Percentiles rank a stretch among this genome's conserved stretches.
Evolutionary conservation across 352 stramenopile species (phyloP).

Genomic region (Globisporangium spinosum): DNA sequence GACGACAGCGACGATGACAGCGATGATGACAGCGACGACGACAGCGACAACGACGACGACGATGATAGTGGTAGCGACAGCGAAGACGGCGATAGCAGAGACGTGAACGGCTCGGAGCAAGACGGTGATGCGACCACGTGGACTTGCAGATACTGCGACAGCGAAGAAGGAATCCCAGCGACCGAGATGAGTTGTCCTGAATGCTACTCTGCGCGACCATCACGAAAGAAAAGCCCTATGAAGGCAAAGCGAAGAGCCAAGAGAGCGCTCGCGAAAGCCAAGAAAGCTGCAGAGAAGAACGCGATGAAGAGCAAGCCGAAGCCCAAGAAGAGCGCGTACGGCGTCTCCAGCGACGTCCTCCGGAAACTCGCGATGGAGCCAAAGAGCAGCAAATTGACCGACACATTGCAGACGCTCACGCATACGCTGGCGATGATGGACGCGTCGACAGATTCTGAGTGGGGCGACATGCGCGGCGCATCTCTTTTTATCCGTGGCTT

Average conservation of each 20-base stretch:
- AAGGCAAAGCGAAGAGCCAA: slow-evolving; percentile 26
- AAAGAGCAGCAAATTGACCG: slow-evolving; percentile 44
- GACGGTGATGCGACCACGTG: slow-evolving; percentile 23
- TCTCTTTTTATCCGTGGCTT: slow-evolving; percentile 63
- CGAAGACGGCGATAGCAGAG: slow-evolving; percentile 28
- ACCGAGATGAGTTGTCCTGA: slow-evolving; percentile 31
- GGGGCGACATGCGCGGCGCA: slow-evolving; percentile 44
- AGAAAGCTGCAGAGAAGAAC: slow-evolving; percentile 23
- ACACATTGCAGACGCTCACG: slow-evolving; percentile 74
- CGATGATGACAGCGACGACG: slow-evolving; percentile 18
- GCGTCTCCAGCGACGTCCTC: slow-evolving; percentile 61
- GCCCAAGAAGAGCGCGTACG: slow-evolving; percentile 49
- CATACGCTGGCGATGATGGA: slow-evolving; percentile 86
- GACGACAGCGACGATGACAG: slow-evolving; percentile 22
- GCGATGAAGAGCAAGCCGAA: slow-evolving; percentile 30
- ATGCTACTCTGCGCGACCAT: slow-evolving; percentile 30
- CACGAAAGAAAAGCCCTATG: slow-evolving; percentile 23
- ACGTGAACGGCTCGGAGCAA: not conserved
- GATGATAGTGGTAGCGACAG: slow-evolving; percentile 25
- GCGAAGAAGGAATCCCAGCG: slow-evolving; percentile 13
- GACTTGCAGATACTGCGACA: slow-evolving; percentile 31
- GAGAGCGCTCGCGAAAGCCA: slow-evolving; percentile 11
- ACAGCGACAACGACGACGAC: slow-evolving; percentile 30
- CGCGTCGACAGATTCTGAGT: slow-evolving; percentile 70
- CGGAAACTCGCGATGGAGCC: slow-evolving; percentile 50